Evolutionary conservation across 257 asterid species (phyloP).

Genomic region (Nemophila menziesii): DNA sequence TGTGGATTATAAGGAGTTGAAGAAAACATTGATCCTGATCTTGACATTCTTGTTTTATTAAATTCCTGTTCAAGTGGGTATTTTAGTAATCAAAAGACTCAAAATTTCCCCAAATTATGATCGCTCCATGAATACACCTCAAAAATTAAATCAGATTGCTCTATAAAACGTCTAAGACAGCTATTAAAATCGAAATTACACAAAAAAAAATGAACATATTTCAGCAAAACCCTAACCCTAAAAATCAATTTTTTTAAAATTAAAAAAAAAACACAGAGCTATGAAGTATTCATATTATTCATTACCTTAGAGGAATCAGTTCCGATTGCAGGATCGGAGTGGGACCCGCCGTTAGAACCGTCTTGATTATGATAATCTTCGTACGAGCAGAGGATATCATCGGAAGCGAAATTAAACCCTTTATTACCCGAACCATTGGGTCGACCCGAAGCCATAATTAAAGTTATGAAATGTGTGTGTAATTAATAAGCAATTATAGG

Average conservation of each 20-base stretch:
- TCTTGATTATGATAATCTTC: constrained; percentile 59
- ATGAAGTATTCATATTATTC: neutral
- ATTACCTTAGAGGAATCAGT: constrained; percentile 1
- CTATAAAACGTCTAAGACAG: no score
- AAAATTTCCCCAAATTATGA: neutral
- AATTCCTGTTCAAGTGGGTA: constrained; percentile 66
- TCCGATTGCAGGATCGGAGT: constrained; percentile 40
- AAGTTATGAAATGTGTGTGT: no score
- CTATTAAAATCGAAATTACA: neutral
- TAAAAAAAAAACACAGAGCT: no score
- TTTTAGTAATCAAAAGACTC: neutral
- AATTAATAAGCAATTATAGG: no score
- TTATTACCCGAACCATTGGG: constrained; percentile 37
- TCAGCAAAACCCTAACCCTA: neutral
- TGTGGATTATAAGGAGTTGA: constrained; percentile 57
- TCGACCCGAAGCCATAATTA: constrained; percentile 31
- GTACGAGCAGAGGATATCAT: constrained; percentile 73
- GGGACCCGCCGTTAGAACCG: constrained; percentile 41
- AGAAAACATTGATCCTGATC: constrained; percentile 57
- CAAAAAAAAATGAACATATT: neutral
- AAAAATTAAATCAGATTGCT: neutral
- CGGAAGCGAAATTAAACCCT: constrained; percentile 62
- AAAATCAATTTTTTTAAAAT: neutral
- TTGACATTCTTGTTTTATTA: constrained; percentile 65
- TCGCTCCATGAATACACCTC: neutral